Conservation (phyloP, 352 stramenopile species). For the Chrysophaeum taylorii region DNA sequence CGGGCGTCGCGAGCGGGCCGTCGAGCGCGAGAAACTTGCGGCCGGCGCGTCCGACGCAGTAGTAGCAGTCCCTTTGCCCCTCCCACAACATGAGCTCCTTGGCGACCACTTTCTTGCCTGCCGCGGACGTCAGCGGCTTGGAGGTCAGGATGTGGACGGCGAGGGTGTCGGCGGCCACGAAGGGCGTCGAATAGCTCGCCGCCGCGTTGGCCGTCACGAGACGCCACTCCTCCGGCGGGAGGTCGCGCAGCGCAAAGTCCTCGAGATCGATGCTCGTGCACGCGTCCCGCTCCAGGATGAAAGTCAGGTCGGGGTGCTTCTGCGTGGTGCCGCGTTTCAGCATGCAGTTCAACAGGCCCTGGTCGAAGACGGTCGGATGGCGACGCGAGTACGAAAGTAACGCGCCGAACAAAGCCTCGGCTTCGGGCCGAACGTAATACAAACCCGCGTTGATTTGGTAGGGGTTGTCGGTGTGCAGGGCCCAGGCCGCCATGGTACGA, state of each 20-base stretch:
- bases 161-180: neutral
- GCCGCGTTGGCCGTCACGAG: neutral
- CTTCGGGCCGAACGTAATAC: neutral
- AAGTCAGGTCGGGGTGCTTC: too few species aligned
- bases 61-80: neutral
- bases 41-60: neutral
- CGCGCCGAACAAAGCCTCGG: neutral
- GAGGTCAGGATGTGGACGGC: neutral
- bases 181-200: neutral
- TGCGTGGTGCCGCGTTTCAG: neutral
- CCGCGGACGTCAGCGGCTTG: neutral
- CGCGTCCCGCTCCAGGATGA: neutral
- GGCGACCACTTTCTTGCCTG: constrained; percentile 3
- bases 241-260: neutral
- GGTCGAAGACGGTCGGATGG: constrained; percentile 5
- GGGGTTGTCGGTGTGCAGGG: constrained; percentile 8
- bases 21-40: neutral
- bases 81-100: constrained; percentile 2
- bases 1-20: neutral
- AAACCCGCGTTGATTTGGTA: constrained; percentile 4
- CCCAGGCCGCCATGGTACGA: neutral
- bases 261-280: constrained; percentile 3
- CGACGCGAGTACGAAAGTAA: neutral
- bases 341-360: constrained; percentile 5
- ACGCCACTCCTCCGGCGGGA: neutral